Percentiles rank a stretch among this genome's conserved stretches.
These are phyloP conservation scores for Monosporascus sp. DNA, from an alignment of 2,329 filamentous ascomycete species.

Conservation along the genomic window DNA sequence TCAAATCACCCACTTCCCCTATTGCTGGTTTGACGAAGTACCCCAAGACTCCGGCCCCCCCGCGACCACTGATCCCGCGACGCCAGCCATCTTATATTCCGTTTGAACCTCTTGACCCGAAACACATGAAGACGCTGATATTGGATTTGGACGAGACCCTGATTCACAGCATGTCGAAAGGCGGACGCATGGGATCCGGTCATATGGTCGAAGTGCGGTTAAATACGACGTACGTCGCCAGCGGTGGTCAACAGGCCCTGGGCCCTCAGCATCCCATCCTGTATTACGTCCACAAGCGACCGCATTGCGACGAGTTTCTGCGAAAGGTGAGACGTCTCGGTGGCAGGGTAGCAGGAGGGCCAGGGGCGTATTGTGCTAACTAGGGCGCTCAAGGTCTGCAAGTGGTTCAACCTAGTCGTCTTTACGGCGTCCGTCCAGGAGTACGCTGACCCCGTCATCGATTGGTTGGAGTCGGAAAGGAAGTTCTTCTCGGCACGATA, in stretches of 20 bases:
- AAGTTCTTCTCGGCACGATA: constrained; percentile 94
- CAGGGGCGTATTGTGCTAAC: constrained; percentile 14
- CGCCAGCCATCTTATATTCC: constrained; percentile 84
- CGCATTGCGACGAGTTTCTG: constrained; percentile 93
- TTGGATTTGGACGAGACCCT: constrained; percentile 95
- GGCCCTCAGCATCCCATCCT: constrained; percentile 92
- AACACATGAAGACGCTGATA: constrained; percentile 86
- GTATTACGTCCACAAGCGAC: constrained; percentile 98
- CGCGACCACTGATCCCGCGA: constrained; percentile 81
- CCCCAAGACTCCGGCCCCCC: constrained; percentile 82
- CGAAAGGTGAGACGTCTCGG: constrained; percentile 57
- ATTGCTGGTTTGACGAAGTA: constrained; percentile 77
- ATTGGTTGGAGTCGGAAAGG: constrained; percentile 94
- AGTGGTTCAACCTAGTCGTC: constrained; percentile 96
- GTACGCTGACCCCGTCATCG: constrained; percentile 96
- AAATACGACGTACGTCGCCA: constrained; percentile 64
- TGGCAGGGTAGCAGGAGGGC: neutral
- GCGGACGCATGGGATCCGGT: constrained; percentile 88
- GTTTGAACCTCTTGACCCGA: constrained; percentile 45
- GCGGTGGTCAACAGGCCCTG: constrained; percentile 59
- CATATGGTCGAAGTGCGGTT: constrained; percentile 99
- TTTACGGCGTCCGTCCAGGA: constrained; percentile 98
- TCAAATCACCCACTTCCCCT: constrained; percentile 92
- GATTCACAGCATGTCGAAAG: constrained; percentile 97
- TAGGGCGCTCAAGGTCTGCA: constrained; percentile 59